Evolutionary conservation across 1,139 yeast genomes (phyloP).

Genomic region (Blastobotrys serpentis): DNA sequence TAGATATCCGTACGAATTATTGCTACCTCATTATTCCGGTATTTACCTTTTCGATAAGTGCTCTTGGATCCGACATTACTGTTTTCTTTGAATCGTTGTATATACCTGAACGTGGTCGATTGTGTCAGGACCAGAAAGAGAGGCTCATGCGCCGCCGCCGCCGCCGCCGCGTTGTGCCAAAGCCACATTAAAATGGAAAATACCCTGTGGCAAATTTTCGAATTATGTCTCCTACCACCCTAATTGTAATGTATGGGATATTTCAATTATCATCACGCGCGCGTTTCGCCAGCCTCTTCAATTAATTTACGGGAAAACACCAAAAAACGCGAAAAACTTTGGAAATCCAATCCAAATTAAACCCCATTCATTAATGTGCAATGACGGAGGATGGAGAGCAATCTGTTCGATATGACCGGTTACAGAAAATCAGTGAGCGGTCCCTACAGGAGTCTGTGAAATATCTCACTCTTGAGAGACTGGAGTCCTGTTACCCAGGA

Average conservation of each 20-base stretch:
- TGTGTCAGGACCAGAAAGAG: no score
- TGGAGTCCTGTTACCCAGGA: slow-evolving; percentile 66
- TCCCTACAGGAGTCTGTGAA: slow-evolving; percentile 69
- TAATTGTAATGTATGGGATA: no score
- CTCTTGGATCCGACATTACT: slow-evolving; percentile 11
- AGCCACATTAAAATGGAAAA: no score
- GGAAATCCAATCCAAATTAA: neutral
- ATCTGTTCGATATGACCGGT: slow-evolving; percentile 51
- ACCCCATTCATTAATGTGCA: neutral
- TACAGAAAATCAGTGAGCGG: slow-evolving; percentile 56
- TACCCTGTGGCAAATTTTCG: no score
- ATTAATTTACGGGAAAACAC: neutral
- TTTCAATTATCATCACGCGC: no score
- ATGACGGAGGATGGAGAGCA: slow-evolving; percentile 11
- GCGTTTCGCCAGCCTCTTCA: no score
- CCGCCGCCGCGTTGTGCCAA: no score
- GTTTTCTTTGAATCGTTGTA: neutral
- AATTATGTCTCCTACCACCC: no score
- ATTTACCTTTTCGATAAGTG: slow-evolving; percentile 11
- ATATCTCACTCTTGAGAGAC: slow-evolving; percentile 57
- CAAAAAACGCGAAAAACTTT: slow-evolving; percentile 4
- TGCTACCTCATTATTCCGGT: neutral
- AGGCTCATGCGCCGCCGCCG: neutral
- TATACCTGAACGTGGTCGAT: no score
- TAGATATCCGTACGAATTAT: neutral